Conservation (phyloP, 148 eudicot species). For the Simmondsia chinensis region DNA sequence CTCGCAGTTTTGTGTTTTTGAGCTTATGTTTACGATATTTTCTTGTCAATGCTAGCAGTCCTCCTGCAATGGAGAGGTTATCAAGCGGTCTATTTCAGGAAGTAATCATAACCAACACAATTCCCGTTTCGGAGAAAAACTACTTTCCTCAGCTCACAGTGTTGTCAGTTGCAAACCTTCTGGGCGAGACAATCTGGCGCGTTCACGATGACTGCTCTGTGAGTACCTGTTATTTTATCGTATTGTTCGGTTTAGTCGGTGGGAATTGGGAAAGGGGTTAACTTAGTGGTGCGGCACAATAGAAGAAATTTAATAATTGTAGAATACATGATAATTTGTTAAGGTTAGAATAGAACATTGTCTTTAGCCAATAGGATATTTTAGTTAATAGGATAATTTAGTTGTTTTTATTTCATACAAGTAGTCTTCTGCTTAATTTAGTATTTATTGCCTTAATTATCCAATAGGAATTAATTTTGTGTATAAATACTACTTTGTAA, state of each 20-base stretch:
- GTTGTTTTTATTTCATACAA: too few relatives aligned
- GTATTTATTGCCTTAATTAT: too few relatives aligned
- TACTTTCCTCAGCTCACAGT: conserved; percentile 89
- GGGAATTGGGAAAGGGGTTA: too few relatives aligned
- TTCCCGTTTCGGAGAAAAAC: conserved; percentile 72
- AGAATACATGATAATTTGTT: conserved; percentile 15
- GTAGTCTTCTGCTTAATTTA: not conserved
- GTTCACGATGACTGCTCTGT: conserved; percentile 90
- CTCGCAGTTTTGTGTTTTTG: not conserved
- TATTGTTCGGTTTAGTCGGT: too few relatives aligned
- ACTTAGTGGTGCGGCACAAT: too few relatives aligned
- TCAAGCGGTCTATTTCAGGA: conserved; percentile 90
- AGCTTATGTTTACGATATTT: not conserved
- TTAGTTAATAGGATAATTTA: too few relatives aligned
- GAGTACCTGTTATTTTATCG: too few relatives aligned
- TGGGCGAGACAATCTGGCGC: conserved; percentile 96
- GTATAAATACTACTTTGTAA: too few relatives aligned
- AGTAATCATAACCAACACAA: conserved; percentile 87
- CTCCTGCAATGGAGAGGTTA: conserved; percentile 86
- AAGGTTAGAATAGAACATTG: not conserved
- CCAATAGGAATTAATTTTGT: too few relatives aligned
- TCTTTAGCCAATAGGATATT: not conserved
- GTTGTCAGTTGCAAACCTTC: conserved; percentile 80
- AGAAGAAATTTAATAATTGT: too few relatives aligned
- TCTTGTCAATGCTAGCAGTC: conserved; percentile 32